Percentiles rank a stretch among this genome's conserved stretches.
phyloP scores from a whole-genome alignment of 345 rosid genomes.

The Citrus australasica region DNA sequence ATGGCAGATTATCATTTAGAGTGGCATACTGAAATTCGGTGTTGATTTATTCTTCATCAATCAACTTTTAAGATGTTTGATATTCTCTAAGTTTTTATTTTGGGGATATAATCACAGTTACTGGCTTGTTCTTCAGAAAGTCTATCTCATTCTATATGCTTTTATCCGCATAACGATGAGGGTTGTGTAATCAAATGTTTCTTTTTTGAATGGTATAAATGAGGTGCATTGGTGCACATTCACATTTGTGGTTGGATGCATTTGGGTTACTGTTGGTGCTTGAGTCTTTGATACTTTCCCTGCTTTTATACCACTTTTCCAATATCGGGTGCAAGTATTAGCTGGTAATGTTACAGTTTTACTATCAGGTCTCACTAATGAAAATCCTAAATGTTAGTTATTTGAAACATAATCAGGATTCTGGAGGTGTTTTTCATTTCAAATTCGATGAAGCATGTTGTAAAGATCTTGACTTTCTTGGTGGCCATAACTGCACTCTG shows the following conservation, averaged over 20 bases:
- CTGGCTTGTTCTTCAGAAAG: not conserved
- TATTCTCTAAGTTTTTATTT: not conserved
- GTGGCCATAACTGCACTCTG: constrained; percentile 48
- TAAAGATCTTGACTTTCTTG: constrained; percentile 47
- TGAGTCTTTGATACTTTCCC: not conserved
- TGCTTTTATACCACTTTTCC: not conserved
- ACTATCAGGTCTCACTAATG: not conserved
- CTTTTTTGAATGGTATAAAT: not conserved
- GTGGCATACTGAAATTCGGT: not conserved
- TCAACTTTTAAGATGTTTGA: not conserved
- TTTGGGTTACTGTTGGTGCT: not conserved
- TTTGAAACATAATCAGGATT: constrained; percentile 5
- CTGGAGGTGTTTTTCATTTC: not conserved
- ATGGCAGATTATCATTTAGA: constrained; percentile 1
- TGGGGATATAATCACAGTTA: not conserved
- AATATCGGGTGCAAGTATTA: not conserved
- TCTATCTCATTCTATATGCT: not conserved
- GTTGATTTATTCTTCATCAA: not conserved
- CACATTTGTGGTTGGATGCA: not conserved
- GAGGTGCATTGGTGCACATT: not conserved
- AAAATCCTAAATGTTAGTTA: not conserved
- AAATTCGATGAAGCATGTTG: constrained; percentile 51
- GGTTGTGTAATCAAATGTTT: not conserved
- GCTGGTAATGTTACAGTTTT: not conserved
- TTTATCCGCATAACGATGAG: not conserved